Evolutionary conservation across 176 grass and related monocot genomes (phyloP), one percentile per base, ranked within the genome.

Genomic region (Elaeis guineensis): DNA sequence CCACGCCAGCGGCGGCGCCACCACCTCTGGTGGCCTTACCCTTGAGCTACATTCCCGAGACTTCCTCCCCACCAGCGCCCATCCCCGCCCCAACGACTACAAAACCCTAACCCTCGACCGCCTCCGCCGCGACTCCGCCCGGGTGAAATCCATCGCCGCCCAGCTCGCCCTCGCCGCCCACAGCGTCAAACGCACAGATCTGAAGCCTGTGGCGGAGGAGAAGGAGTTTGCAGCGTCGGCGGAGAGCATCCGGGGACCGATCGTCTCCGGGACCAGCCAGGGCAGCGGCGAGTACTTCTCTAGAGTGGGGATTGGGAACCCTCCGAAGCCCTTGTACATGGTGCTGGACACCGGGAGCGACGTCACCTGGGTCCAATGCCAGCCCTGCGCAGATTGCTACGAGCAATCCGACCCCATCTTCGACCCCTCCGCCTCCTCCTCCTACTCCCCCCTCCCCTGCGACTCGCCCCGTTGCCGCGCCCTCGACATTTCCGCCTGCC

Each of bases 321-420:
- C 52, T 6, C 17, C 52, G 52, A 54, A 54, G 52, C 18, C 52
- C 16, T 70, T 92, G 5, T 98, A 89, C 74, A 74, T 98, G 82
- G 93, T 98, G 30, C 79, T 98, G 0, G 93, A 98, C 76, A 98
- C 93, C 14, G 93, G 93, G 17, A 98, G 93, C 71, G 93, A 98
- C 70, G 88, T 98, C 0, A 98, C 84, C 14, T 98, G 93, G 93
- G 64, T 89, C 17, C 93, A 98, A 74, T 98, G 93, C 58, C 80
- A 89, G 59, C 93, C 93, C 17, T 98, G 93, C 66, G 78, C 84
- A 0, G 93, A 98, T 67, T 98, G 88, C 84, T 98, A 98, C 76
- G 53, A 85, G 75, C 93, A 98, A 58, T 76, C 87, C 1, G 93
- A 92, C 81, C 87, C 93, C 0, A 63, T 98, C 21, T 98, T 81